These are phyloP conservation scores for Trichoderma koningiopsis DNA, from an alignment of 2,329 filamentous ascomycete genomes.

Conservation along the genomic window DNA sequence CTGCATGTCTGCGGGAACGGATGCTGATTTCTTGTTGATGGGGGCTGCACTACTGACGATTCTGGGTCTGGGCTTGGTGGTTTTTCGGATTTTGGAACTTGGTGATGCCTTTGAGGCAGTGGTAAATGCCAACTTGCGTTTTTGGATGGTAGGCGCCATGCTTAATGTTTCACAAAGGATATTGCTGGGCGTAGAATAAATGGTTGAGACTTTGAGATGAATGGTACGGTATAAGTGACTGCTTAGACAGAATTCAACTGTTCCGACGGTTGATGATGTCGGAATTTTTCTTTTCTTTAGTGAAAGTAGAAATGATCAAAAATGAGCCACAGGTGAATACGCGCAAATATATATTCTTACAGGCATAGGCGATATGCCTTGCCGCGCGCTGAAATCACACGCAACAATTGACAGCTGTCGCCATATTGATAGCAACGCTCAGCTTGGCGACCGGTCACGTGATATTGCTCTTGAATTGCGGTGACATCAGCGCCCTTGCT, in stretches of 20 bases:
- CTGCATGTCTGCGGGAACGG: slow-evolving; percentile 25
- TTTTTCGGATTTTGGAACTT: slow-evolving; percentile 9
- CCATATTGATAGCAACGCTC: slow-evolving; percentile 32
- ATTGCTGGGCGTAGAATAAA: neutral
- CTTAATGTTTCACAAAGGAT: too few species aligned
- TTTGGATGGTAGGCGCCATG: slow-evolving; percentile 14
- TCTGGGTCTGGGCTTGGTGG: neutral
- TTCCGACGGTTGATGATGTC: neutral
- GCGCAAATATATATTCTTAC: slow-evolving; percentile 3
- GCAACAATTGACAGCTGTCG: neutral
- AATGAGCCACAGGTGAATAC: neutral
- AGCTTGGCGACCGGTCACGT: slow-evolving; percentile 28
- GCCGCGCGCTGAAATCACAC: neutral
- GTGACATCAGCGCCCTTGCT: slow-evolving; percentile 19
- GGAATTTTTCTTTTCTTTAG: neutral
- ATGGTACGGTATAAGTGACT: neutral
- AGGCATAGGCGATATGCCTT: neutral
- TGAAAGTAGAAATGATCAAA: neutral
- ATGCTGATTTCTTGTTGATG: neutral
- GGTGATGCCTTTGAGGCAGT: neutral
- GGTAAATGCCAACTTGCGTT: neutral
- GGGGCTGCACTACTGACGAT: neutral
- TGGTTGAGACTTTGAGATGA: neutral
- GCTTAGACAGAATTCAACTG: neutral
- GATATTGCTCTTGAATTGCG: neutral